Base-by-base conservation (phyloP, 371 early-diverging fungal species). In the Actinomucor elegans region DNA sequence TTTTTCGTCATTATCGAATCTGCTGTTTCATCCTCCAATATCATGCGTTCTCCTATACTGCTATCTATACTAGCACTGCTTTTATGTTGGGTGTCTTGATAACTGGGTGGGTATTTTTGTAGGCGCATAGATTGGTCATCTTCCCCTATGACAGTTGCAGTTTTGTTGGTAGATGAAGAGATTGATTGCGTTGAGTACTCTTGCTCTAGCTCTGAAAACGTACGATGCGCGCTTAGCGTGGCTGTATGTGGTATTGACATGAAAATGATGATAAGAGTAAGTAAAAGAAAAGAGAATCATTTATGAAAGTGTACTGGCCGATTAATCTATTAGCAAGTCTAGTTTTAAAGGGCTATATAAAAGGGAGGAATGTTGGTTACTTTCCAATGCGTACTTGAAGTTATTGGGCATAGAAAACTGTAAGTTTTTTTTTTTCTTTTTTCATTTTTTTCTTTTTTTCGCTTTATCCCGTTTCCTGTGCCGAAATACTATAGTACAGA, bases 291-390 rank as follows among this genome's bases (percentile, higher is more conserved):
- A 52, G 5, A 57, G 23, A 57, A 38, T 29, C 11, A 38, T 27
- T 32, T 27, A 27, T 23, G 31, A 37, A 17, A 29, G 36, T 35
- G 26, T 28, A 49, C 32, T 47, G 32, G 35, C 29, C n/a, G n/a
- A 17, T 36, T 49, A 15, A 14, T 15, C 33, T 46, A 21, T 10
- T 8, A 27, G 20, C 40, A 47, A 47, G 55, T 55, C 55, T 38
- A 27, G 55, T 55, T 55, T 55, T 40, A 55, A 55, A 55, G 55
- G 55, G 38, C 14, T 28, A 50, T 15, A 49, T 28, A 49, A 31
- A 55, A 26, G 44, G 45, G 44, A 55, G 50, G 53, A 59, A 58
- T 51, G 50, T 51, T 31, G 12, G n/a, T n/a, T n/a, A n/a, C n/a
- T n/a, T n/a, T n/a, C n/a, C n/a, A n/a, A n/a, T n/a, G n/a, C n/a